Evolutionary conservation across 176 grass and related monocot species (phyloP).

Genomic region (Poa pratensis): DNA sequence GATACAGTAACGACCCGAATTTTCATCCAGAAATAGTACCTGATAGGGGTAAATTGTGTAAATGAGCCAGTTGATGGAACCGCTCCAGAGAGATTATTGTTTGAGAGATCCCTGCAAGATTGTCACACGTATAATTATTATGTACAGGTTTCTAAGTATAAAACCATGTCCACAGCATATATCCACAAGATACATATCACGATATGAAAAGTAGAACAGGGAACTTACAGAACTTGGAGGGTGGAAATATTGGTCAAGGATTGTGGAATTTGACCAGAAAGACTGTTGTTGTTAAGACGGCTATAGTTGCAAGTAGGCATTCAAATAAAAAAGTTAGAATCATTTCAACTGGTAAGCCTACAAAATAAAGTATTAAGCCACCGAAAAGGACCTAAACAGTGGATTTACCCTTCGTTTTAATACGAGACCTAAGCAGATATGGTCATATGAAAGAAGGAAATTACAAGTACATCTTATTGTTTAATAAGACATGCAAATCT

Average conservation of each 20-base stretch:
- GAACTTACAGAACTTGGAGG: slow-evolving; percentile 90
- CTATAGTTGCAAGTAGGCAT: slow-evolving; percentile 61
- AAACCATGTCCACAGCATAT: slow-evolving; percentile 20
- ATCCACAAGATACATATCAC: slow-evolving; percentile 14
- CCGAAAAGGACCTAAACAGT: slow-evolving; percentile 5
- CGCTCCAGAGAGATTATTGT: slow-evolving; percentile 65
- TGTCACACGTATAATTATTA: slow-evolving; percentile 34
- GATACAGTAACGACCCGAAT: slow-evolving; percentile 32
- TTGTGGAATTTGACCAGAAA: slow-evolving; percentile 59
- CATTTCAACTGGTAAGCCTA: slow-evolving; percentile 17
- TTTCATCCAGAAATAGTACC: slow-evolving; percentile 46
- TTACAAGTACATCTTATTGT: slow-evolving; percentile 11
- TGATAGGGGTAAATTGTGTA: slow-evolving; percentile 81
- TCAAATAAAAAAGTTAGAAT: slow-evolving; percentile 45
- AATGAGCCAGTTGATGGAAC: slow-evolving; percentile 82
- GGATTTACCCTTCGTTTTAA: slow-evolving; percentile 1
- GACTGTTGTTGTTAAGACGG: slow-evolving; percentile 87
- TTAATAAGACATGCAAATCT: slow-evolving; percentile 28
- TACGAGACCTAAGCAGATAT: slow-evolving; percentile 4
- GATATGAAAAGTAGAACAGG: slow-evolving; percentile 28
- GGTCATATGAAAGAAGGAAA: slow-evolving; percentile 4
- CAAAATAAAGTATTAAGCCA: slow-evolving; percentile 23
- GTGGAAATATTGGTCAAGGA: slow-evolving; percentile 57
- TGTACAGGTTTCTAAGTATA: background rate
- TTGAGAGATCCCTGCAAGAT: slow-evolving; percentile 81